Evolutionary conservation across 179 eudicot species (phyloP), one percentile per base, ranked within the genome.

Genomic region (Silene noctiflora): DNA sequence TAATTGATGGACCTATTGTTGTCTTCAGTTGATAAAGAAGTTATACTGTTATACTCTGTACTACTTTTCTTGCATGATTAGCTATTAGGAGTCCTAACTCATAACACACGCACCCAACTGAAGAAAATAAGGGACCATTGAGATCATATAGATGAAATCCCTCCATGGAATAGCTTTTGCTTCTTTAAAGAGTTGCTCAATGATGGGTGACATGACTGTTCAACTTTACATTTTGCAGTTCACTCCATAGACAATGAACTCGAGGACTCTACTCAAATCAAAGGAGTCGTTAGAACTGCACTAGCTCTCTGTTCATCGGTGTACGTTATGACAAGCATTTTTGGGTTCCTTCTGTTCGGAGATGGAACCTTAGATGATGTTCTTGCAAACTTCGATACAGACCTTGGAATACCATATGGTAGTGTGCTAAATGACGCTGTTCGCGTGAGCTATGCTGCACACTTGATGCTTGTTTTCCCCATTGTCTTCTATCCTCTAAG

Each of bases 391-490:
- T 92, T 92, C 42, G 91, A 92, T 75, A 72, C 86, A 1, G 80
- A 91, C 75, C 87, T 91, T 21, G 90, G 88, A 4, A 87, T 91
- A 73, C 91, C 94, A 46, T 86, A 67, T 68, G 84, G 97, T 19
- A 63, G 75, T 16, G 76, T 85, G 77, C 81, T 92, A 56, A 91
- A 87, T 72, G 91, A 89, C 67, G 82, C 84, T 74, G 89, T 92
- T 69, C 93, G 96, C 66, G 85, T 92, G 56, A 91, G 96, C 81
- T 92, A 92, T 74, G 94, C 87, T 31, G 86, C 86, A 33, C 97
- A 92, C 74, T 87, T 92, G 73, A 89, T 91, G 96, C 96, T 91
- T 51, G 97, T 92, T 75, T 92, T 91, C 81, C 97, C 97, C 10
- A 67, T 92, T 33, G 79, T 92, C 48, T 87, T 89, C 79, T 85